Conservation (phyloP, 192 early-diverging fungal genomes). For the Podila horticola region DNA sequence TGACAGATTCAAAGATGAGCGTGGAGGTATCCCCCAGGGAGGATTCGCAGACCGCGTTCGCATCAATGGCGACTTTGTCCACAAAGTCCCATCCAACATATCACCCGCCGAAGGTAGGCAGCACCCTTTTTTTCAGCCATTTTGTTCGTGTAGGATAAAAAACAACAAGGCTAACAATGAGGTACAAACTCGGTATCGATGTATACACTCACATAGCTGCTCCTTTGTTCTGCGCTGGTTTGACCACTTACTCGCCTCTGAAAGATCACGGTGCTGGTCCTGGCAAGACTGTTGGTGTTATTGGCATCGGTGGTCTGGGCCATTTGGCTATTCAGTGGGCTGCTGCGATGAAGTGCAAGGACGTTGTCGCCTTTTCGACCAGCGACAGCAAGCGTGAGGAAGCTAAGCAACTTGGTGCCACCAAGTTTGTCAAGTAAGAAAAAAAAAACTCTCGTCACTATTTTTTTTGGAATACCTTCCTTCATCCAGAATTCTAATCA, state of each 20-base stretch:
- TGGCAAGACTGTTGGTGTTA: conserved; percentile 64
- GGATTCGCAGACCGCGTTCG: conserved; percentile 67
- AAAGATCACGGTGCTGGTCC: conserved; percentile 56
- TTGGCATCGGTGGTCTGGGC: conserved; percentile 78
- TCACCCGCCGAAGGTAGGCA: conserved; percentile 62
- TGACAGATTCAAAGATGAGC: conserved; percentile 63
- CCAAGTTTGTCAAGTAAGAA: conserved; percentile 50
- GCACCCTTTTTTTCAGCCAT: conserved; percentile 2
- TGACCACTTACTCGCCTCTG: conserved; percentile 75
- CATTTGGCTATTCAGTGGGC: conserved; percentile 78
- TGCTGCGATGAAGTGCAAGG: conserved; percentile 56
- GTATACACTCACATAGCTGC: conserved; percentile 53
- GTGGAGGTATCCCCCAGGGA: conserved; percentile 65
- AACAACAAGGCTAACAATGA: too few relatives aligned
- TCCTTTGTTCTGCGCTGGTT: conserved; percentile 87
- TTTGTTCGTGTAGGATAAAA: background rate
- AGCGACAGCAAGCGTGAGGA: conserved; percentile 64
- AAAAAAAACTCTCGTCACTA: too few relatives aligned
- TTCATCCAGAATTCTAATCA: too few relatives aligned
- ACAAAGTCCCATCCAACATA: conserved; percentile 69
- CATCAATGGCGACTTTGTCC: conserved; percentile 67
- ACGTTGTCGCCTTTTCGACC: conserved; percentile 69
- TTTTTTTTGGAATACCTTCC: too few relatives aligned
- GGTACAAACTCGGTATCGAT: too few relatives aligned
- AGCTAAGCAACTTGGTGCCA: conserved; percentile 67